These are phyloP conservation scores for thale cress (Arabidopsis thaliana) DNA, from an alignment of 345 rosid genomes.

Conservation along the genomic window TAIR10.1 NC_003070.9:249501-250000, in stretches of 20 bases:
- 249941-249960: constrained; percentile 4
- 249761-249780: constrained; percentile 60
- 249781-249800: constrained; percentile 72
- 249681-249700: constrained; percentile 63
- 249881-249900: constrained; percentile 52
- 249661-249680: constrained; percentile 64
- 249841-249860: constrained; percentile 68
- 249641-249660: constrained; percentile 84
- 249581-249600: constrained; percentile 82
- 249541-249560: constrained; percentile 69
- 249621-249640: constrained; percentile 65
- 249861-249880: constrained; percentile 64
- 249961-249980: constrained; percentile 4
- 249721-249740: not conserved
- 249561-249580: constrained; percentile 70
- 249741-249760: constrained; percentile 23
- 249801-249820: constrained; percentile 58
- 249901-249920: constrained; percentile 58
- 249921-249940: constrained; percentile 60
- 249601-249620: constrained; percentile 89
- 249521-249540: constrained; percentile 9
- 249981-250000: constrained; percentile 17
- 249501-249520: constrained; percentile 21
- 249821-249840: constrained; percentile 56
- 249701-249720: not conserved